Conservation (phyloP, 129 eudicot species). For the Rutidosis leptorrhynchoides region DNA sequence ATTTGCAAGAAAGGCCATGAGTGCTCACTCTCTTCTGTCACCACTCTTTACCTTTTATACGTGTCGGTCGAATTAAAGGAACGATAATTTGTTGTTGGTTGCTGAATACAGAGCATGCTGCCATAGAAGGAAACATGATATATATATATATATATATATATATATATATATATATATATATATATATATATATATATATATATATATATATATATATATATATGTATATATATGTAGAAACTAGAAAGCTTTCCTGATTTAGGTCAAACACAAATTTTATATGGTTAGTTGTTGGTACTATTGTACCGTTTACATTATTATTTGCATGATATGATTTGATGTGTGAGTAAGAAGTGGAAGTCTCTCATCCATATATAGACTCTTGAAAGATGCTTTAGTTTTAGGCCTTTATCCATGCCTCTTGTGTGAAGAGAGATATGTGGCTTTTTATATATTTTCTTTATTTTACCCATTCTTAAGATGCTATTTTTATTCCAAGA, state of each 20-base stretch:
- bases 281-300: slow-evolving; percentile 10
- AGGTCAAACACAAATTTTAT: not conserved
- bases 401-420: slow-evolving; percentile 19
- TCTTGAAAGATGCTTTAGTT: slow-evolving; percentile 12
- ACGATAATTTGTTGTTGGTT: slow-evolving; percentile 8
- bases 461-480: not conserved
- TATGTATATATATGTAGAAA: too few species aligned
- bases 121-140: slow-evolving; percentile 14
- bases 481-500: not conserved
- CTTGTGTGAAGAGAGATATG: slow-evolving; percentile 29
- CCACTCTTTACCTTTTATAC: slow-evolving; percentile 50
- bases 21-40: slow-evolving; percentile 99
- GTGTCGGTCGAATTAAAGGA: not conserved
- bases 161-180: too few species aligned
- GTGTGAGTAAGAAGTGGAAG: slow-evolving; percentile 33
- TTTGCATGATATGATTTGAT: slow-evolving; percentile 23
- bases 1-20: slow-evolving; percentile 67
- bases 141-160: too few species aligned
- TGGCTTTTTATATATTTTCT: slow-evolving; percentile 41
- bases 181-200: too few species aligned
- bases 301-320: slow-evolving; percentile 29
- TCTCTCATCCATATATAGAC: slow-evolving; percentile 45
- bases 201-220: too few species aligned
- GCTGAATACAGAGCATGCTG: not conserved
- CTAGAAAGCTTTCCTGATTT: slow-evolving; percentile 8